These are phyloP conservation scores for Roridomyces roridus DNA, from an alignment of 768 basidiomycete species.

Conservation along the genomic window DNA sequence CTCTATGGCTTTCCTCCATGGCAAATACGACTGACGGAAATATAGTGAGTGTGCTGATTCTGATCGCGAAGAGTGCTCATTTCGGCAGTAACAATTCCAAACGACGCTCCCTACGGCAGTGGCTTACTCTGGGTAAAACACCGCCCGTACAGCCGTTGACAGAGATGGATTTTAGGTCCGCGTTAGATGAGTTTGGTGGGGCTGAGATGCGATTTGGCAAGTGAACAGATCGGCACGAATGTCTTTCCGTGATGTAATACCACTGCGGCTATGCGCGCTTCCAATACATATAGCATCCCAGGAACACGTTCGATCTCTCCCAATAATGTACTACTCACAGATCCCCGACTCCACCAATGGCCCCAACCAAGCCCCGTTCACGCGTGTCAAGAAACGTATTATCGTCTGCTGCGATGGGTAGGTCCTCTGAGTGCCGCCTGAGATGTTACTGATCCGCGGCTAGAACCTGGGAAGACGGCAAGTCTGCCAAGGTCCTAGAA, in stretches of 20 bases:
- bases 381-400: conserved; percentile 58
- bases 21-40: conserved; percentile 84
- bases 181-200: conserved; percentile 73
- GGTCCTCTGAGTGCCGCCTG: conserved; percentile 24
- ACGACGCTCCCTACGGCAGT: conserved; percentile 1
- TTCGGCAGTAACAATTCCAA: conserved; percentile 2
- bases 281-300: neutral
- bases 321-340: neutral
- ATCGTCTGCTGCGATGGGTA: conserved; percentile 81
- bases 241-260: neutral
- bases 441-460: conserved; percentile 2
- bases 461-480: conserved; percentile 83
- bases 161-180: conserved; percentile 67
- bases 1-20: conserved; percentile 83
- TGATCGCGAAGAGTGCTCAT: neutral
- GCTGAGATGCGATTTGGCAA: conserved; percentile 85
- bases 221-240: conserved; percentile 36
- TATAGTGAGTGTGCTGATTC: conserved; percentile 59
- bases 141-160: conserved; percentile 39
- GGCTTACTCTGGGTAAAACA: neutral
- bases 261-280: neutral
- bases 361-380: conserved; percentile 7
- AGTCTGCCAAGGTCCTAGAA: conserved; percentile 26
- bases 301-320: neutral
- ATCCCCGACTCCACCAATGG: too few species aligned